Evolutionary conservation across 2,329 filamentous ascomycete genomes (phyloP).

Genomic region (Cadophora sp.): DNA sequence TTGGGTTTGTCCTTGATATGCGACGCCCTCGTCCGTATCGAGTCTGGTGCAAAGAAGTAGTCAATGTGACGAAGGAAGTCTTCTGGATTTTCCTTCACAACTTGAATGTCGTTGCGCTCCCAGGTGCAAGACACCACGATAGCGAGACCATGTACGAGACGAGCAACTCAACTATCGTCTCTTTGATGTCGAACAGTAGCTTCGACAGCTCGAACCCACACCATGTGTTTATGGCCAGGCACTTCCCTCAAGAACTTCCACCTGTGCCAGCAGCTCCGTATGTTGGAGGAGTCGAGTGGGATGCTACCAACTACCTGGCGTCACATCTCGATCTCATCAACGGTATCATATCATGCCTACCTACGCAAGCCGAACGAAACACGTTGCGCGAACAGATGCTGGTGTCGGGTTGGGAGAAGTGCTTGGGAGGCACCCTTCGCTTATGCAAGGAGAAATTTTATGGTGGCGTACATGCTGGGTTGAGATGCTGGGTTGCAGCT

Average conservation of each 20-base stretch:
- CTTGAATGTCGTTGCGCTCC: conserved; percentile 81
- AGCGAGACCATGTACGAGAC: conserved; percentile 39
- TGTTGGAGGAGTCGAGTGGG: conserved; percentile 97
- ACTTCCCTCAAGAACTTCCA: conserved; percentile 86
- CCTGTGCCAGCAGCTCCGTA: conserved; percentile 95
- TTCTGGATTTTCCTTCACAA: conserved; percentile 99
- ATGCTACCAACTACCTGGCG: conserved; percentile 95
- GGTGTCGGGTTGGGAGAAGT: conserved; percentile 89
- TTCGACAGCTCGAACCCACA: conserved; percentile 47
- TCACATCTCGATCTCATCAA: conserved; percentile 93
- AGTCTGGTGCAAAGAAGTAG: conserved; percentile 91
- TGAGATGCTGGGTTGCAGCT: conserved; percentile 89
- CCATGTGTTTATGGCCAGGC: conserved; percentile 68
- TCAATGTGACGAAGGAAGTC: conserved; percentile 94
- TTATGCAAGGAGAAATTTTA: conserved; percentile 99
- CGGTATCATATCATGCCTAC: conserved; percentile 83
- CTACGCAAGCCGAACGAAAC: conserved; percentile 75
- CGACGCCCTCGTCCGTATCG: conserved; percentile 86
- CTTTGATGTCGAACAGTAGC: conserved; percentile 41
- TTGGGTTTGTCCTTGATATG: conserved; percentile 91
- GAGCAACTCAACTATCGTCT: conserved; percentile 41
- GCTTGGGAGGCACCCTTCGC: conserved; percentile 82
- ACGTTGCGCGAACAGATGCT: conserved; percentile 76
- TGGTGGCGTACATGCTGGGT: conserved; percentile 84
- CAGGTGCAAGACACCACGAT: conserved; percentile 44